phyloP scores from a whole-genome alignment of 2,329 filamentous ascomycete genomes.

The Tolypocladium sp. region DNA sequence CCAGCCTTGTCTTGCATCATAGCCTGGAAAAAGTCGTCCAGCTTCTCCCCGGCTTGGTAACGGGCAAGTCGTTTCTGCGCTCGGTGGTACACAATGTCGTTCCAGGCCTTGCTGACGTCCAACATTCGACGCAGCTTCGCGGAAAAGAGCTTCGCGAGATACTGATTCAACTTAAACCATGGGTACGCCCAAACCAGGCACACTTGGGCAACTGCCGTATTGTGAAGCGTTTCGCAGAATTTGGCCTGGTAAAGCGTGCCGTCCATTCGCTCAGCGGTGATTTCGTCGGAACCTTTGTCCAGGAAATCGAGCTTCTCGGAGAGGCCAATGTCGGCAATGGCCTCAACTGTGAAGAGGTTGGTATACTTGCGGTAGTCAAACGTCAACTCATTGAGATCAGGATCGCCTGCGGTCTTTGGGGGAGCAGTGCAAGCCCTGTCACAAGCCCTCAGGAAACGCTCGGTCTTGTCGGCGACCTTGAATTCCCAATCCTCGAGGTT shows the following conservation, averaged over 20 bases:
- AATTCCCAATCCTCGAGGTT: conserved; percentile 45
- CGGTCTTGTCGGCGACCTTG: conserved; percentile 43
- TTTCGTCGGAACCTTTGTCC: conserved; percentile 37
- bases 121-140: neutral
- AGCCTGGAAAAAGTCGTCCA: too few relatives aligned
- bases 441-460: conserved; percentile 31
- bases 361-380: conserved; percentile 43
- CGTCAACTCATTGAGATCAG: conserved; percentile 27
- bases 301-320: conserved; percentile 41
- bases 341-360: conserved; percentile 48
- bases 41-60: too few relatives aligned
- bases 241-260: conserved; percentile 30
- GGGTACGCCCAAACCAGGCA: conserved; percentile 39
- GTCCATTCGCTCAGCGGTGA: too few relatives aligned
- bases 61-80: conserved; percentile 20
- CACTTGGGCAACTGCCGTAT: conserved; percentile 40
- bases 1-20: too few relatives aligned
- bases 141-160: conserved; percentile 36
- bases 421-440: conserved; percentile 31
- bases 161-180: conserved; percentile 40
- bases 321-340: conserved; percentile 46
- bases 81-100: conserved; percentile 29
- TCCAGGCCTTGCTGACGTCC: conserved; percentile 23
- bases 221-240: conserved; percentile 41
- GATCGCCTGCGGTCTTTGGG: conserved; percentile 13